Evolutionary conservation across 73 alveolate genomes (phyloP).

Genomic region (Tetrahymena malaccensis): DNA sequence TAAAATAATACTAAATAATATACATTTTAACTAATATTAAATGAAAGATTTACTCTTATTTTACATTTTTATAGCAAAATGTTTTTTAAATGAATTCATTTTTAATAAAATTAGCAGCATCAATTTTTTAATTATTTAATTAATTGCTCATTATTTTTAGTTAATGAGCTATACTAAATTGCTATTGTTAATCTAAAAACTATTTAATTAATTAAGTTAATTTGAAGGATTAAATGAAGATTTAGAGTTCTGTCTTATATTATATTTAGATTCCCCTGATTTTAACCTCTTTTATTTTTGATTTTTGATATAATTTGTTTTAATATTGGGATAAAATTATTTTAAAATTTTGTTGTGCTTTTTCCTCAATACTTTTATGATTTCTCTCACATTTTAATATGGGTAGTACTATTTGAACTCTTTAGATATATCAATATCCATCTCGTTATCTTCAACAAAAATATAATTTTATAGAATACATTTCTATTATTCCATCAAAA

Average conservation of each 20-base stretch:
- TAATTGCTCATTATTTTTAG: neutral
- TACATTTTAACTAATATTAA: too few species aligned
- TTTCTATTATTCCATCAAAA: neutral
- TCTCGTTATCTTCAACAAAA: neutral
- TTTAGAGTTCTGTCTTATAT: neutral
- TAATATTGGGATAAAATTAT: neutral
- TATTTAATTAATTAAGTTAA: neutral
- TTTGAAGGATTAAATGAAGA: neutral
- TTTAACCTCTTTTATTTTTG: neutral
- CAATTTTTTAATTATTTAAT: too few species aligned
- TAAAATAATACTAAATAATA: too few species aligned
- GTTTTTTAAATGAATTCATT: too few species aligned
- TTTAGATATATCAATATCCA: neutral
- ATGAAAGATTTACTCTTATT: too few species aligned
- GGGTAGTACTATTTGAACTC: neutral
- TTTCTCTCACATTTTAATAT: neutral
- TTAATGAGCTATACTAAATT: too few species aligned
- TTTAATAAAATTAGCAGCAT: too few species aligned
- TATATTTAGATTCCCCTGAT: neutral
- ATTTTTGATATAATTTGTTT: neutral
- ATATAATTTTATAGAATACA: neutral
- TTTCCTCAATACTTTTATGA: neutral
- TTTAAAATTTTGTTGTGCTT: neutral
- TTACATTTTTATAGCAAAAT: too few species aligned
- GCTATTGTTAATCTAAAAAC: neutral